These are phyloP conservation scores for Pichia sp. DNA, from an alignment of 1,139 yeast genomes.

Conservation along the genomic window DNA sequence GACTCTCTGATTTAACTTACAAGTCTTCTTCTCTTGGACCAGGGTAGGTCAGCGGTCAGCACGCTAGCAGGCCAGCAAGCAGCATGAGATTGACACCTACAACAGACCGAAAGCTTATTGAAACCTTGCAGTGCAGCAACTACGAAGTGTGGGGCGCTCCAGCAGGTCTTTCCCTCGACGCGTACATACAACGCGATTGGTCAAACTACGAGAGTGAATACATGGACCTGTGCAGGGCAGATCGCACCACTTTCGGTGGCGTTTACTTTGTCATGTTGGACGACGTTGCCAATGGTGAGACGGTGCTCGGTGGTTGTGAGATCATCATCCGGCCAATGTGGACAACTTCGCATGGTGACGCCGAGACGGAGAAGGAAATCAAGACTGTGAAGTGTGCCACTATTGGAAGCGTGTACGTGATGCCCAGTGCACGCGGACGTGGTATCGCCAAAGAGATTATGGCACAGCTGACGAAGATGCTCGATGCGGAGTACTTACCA, in stretches of 20 bases:
- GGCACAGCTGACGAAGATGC: conserved; percentile 8
- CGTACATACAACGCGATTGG: conserved; percentile 20
- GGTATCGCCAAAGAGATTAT: conserved; percentile 24
- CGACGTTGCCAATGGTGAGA: conserved; percentile 13
- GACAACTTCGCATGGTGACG: no score
- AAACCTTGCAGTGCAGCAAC: no score
- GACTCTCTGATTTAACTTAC: no score
- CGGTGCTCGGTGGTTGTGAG: conserved; percentile 18
- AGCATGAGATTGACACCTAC: no score
- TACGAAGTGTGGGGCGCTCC: conserved; percentile 18
- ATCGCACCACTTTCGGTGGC: conserved; percentile 3
- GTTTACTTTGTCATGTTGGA: conserved; percentile 20
- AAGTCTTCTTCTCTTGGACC: no score
- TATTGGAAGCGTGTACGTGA: conserved; percentile 26
- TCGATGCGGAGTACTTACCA: conserved; percentile 6
- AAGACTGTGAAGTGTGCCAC: conserved; percentile 14
- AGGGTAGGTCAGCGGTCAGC: no score
- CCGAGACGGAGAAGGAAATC: conserved; percentile 5
- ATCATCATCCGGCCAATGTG: no score
- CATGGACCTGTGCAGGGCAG: conserved; percentile 12
- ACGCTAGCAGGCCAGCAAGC: no score
- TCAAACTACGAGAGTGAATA: conserved; percentile 12
- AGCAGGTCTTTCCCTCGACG: conserved; percentile 11
- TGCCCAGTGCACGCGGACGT: conserved; percentile 15
- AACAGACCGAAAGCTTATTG: no score